These are phyloP conservation scores for Plantago coronopus DNA, from an alignment of 305 asterid genomes.

Conservation along the genomic window DNA sequence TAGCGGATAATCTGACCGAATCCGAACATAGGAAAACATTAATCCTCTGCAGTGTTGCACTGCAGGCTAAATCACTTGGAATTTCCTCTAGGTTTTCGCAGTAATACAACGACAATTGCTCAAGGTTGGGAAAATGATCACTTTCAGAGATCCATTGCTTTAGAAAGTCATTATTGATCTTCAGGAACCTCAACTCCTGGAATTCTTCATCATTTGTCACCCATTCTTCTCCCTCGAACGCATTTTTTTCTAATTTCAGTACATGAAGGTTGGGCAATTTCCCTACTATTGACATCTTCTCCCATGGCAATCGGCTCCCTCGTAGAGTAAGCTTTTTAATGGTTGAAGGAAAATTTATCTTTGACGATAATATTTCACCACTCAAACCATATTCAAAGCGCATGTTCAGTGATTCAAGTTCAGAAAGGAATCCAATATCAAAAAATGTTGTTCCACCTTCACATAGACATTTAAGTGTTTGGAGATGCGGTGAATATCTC, in stretches of 20 bases:
- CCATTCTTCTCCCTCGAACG: slow-evolving; percentile 11
- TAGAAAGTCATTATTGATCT: background rate
- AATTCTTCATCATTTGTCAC: slow-evolving; percentile 13
- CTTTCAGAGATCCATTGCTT: background rate
- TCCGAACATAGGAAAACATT: background rate
- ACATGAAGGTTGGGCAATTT: slow-evolving; percentile 16
- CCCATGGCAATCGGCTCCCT: background rate
- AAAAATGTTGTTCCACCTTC: background rate
- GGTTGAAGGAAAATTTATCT: background rate
- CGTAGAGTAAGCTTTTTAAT: background rate
- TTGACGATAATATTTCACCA: background rate
- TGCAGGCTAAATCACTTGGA: background rate
- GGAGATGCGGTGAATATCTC: slow-evolving; percentile 14
- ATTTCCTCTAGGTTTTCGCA: background rate
- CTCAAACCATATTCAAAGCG: background rate
- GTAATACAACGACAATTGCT: background rate
- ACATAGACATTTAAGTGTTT: background rate
- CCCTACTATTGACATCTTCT: slow-evolving; percentile 3
- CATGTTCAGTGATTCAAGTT: slow-evolving; percentile 2
- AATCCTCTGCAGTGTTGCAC: background rate
- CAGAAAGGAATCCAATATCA: background rate
- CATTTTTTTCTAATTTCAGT: background rate
- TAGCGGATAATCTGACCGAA: background rate
- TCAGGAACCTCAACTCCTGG: slow-evolving; percentile 9
- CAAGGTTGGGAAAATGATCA: slow-evolving; percentile 10